These are phyloP conservation scores for Marchantia polymorpha DNA, from an alignment of 225 moss, liverwort and hornwort species.

Conservation along the genomic window DNA sequence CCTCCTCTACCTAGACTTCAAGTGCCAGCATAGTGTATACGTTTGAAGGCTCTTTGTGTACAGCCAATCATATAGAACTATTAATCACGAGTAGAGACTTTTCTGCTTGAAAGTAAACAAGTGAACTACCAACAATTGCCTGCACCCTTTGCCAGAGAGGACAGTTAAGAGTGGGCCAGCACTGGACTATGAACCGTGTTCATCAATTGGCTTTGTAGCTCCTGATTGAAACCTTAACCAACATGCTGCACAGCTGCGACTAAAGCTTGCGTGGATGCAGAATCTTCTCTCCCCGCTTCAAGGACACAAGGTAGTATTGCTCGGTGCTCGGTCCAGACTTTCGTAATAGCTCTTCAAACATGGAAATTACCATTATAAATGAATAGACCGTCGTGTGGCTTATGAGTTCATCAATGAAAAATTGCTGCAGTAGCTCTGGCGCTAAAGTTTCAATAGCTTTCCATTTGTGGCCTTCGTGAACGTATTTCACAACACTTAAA, in stretches of 20 bases:
- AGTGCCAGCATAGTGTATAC: background rate
- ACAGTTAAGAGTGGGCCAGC: background rate
- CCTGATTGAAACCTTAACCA: slow-evolving; percentile 23
- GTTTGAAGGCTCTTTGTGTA: background rate
- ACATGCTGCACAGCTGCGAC: slow-evolving; percentile 23
- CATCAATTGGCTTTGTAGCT: background rate
- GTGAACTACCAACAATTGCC: no score
- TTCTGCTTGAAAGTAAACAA: no score
- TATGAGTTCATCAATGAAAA: no score
- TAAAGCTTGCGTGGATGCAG: slow-evolving; percentile 28
- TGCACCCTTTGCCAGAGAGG: background rate
- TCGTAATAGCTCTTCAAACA: background rate
- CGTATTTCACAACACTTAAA: background rate
- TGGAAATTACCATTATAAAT: background rate
- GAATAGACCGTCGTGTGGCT: no score
- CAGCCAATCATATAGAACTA: background rate
- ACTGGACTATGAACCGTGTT: background rate
- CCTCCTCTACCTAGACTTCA: background rate
- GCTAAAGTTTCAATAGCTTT: no score
- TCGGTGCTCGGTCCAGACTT: no score
- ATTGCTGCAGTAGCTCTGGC: no score
- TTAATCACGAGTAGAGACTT: background rate
- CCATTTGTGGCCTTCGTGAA: background rate
- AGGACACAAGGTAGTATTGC: slow-evolving; percentile 28
- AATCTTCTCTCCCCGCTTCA: slow-evolving; percentile 24